A percentile compares a stretch with the other conserved stretches of the same genome.
These are phyloP conservation scores for Sugiyamaella grinbergsii DNA, from an alignment of 1,139 yeast species.

Conservation along the genomic window DNA sequence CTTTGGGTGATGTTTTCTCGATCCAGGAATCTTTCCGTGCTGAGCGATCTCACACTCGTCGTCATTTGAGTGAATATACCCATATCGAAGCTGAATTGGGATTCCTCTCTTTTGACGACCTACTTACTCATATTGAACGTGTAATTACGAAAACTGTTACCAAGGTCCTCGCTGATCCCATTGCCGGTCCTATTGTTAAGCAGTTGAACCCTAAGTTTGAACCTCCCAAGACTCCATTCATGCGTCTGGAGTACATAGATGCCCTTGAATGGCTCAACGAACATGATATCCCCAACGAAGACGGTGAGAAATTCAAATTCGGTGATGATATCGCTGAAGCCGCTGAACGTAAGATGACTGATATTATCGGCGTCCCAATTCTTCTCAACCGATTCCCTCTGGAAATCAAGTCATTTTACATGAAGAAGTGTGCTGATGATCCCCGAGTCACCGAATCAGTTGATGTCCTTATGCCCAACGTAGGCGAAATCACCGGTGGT, in stretches of 20 bases:
- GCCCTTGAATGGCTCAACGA: conserved; percentile 97
- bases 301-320: conserved; percentile 85
- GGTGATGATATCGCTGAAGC: conserved; percentile 99
- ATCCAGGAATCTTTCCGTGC: conserved; percentile 99
- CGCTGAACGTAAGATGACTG: conserved; percentile 98
- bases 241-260: conserved; percentile 85
- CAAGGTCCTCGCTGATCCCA: conserved; percentile 82
- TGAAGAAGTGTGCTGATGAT: conserved; percentile 90
- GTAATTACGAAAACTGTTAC: conserved; percentile 69
- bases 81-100: conserved; percentile 95
- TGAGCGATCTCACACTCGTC: conserved; percentile 97
- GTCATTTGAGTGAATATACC: conserved; percentile 96
- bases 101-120: conserved; percentile 81
- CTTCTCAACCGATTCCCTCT: conserved; percentile 93
- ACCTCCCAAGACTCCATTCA: conserved; percentile 83
- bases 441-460: conserved; percentile 96
- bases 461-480: conserved; percentile 97
- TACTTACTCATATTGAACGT: conserved; percentile 81
- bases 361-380: conserved; percentile 88
- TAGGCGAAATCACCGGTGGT: conserved; percentile 98
- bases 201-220: conserved; percentile 90
- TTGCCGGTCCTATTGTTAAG: conserved; percentile 84
- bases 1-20: conserved; percentile 96
- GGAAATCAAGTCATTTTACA: conserved; percentile 95
- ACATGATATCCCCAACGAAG: conserved; percentile 91